These are phyloP conservation scores for Coniochaeta prunicola DNA, from an alignment of 2,329 filamentous ascomycete species.

Conservation along the genomic window DNA sequence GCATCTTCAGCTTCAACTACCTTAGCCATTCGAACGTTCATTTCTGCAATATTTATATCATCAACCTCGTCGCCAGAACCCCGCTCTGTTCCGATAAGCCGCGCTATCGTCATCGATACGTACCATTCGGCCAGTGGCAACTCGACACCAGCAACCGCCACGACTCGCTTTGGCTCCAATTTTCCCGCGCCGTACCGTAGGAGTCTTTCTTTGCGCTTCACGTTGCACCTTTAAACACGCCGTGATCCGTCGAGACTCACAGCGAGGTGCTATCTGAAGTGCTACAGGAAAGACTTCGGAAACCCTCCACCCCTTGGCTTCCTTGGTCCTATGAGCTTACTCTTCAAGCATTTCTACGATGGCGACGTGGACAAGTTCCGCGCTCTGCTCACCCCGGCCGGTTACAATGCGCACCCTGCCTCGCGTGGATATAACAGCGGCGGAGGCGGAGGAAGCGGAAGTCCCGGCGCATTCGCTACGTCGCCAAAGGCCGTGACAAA, in stretches of 20 bases:
- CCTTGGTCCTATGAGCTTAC: constrained; percentile 70
- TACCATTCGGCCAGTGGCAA: constrained; percentile 10
- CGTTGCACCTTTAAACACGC: constrained; percentile 78
- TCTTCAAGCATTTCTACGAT: constrained; percentile 96
- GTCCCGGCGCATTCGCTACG: constrained; percentile 29
- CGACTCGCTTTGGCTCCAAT: constrained; percentile 5
- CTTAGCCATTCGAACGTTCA: background rate
- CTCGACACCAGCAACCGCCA: constrained; percentile 7
- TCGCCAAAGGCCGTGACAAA: constrained; percentile 44
- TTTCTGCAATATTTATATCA: background rate
- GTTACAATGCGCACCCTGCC: constrained; percentile 38
- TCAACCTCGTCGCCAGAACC: constrained; percentile 12
- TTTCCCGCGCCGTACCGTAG: constrained; percentile 11
- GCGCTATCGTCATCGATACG: background rate
- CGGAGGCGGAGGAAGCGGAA: constrained; percentile 22
- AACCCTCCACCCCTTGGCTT: constrained; percentile 32
- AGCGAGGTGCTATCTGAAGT: constrained; percentile 65
- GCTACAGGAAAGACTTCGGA: constrained; percentile 33
- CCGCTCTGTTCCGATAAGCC: constrained; percentile 31
- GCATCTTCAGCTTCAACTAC: background rate
- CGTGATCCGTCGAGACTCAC: constrained; percentile 77
- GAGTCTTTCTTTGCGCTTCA: constrained; percentile 25
- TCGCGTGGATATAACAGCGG: constrained; percentile 46
- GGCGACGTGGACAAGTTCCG: constrained; percentile 96
- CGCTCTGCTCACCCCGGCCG: constrained; percentile 71